A percentile compares a stretch with the other conserved stretches of the same genome.
Evolutionary conservation across 305 asterid species (phyloP).

Genomic region (Rubia tinctorum): DNA sequence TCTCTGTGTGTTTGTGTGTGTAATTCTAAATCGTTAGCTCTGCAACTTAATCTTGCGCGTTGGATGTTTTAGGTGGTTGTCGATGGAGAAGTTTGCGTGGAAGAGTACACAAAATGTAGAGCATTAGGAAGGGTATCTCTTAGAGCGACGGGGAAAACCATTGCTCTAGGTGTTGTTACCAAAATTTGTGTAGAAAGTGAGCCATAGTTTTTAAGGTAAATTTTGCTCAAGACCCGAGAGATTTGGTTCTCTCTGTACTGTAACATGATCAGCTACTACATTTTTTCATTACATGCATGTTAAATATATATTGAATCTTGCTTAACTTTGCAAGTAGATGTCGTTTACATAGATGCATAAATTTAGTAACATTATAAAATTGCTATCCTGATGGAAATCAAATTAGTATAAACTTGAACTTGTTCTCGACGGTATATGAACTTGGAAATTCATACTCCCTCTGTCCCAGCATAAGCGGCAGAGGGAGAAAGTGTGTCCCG

Average conservation of each 20-base stretch:
- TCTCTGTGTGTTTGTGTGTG: neutral
- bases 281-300: neutral
- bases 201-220: constrained; percentile 16
- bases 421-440: too few species aligned
- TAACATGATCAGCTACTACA: neutral
- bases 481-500: too few species aligned
- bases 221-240: too few species aligned
- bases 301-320: neutral
- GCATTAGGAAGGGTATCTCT: constrained; percentile 86
- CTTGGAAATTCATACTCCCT: too few species aligned
- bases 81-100: constrained; percentile 70
- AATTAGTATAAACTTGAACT: too few species aligned
- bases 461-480: too few species aligned
- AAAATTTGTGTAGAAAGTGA: constrained; percentile 33
- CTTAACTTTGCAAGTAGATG: neutral
- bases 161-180: constrained; percentile 88
- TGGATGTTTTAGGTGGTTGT: constrained; percentile 52
- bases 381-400: neutral
- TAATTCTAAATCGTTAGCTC: neutral
- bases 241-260: neutral
- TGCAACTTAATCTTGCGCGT: neutral
- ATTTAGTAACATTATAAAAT: too few species aligned
- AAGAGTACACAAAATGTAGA: constrained; percentile 63
- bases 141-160: constrained; percentile 76
- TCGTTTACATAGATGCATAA: neutral